phyloP scores from a whole-genome alignment of 805 yeast species.

The Lachancea thermotolerans region DNA sequence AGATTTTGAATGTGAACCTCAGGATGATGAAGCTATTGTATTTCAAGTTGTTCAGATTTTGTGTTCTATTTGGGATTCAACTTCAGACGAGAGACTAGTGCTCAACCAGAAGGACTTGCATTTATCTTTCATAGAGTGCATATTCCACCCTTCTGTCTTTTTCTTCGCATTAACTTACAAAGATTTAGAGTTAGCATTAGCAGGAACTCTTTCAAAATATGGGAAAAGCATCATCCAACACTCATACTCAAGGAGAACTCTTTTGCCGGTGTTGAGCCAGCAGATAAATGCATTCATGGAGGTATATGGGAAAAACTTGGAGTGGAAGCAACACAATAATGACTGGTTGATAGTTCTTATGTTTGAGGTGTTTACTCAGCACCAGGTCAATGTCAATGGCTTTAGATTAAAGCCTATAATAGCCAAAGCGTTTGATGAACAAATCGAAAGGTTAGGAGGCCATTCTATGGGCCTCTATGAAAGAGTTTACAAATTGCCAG shows the following conservation, averaged over 20 bases:
- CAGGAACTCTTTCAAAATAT: slow-evolving; percentile 12
- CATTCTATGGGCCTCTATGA: slow-evolving; percentile 37
- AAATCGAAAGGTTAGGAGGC: slow-evolving; percentile 26
- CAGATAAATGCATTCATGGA: slow-evolving; percentile 41
- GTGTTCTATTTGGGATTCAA: slow-evolving; percentile 48
- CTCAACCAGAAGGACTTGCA: slow-evolving; percentile 64
- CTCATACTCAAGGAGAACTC: slow-evolving; percentile 57
- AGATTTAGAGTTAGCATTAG: slow-evolving; percentile 17
- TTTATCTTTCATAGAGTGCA: slow-evolving; percentile 42
- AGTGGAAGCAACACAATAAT: slow-evolving; percentile 20
- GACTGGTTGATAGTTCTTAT: slow-evolving; percentile 49
- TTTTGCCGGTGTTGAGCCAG: slow-evolving; percentile 54
- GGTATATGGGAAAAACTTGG: slow-evolving; percentile 30
- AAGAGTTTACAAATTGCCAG: slow-evolving; percentile 50
- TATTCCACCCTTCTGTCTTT: slow-evolving; percentile 40
- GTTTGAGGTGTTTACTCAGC: slow-evolving; percentile 38
- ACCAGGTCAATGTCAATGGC: slow-evolving; percentile 49
- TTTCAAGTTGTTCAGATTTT: slow-evolving; percentile 31
- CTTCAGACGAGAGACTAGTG: slow-evolving; percentile 53
- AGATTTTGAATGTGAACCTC: neutral
- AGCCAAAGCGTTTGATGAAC: slow-evolving; percentile 44
- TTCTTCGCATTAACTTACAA: slow-evolving; percentile 29
- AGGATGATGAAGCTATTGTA: slow-evolving; percentile 11
- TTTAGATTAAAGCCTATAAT: slow-evolving; percentile 56
- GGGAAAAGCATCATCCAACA: slow-evolving; percentile 40